Evolutionary conservation across 2,329 filamentous ascomycete species (phyloP).

Genomic region (Hirsutella rhossiliensis): DNA sequence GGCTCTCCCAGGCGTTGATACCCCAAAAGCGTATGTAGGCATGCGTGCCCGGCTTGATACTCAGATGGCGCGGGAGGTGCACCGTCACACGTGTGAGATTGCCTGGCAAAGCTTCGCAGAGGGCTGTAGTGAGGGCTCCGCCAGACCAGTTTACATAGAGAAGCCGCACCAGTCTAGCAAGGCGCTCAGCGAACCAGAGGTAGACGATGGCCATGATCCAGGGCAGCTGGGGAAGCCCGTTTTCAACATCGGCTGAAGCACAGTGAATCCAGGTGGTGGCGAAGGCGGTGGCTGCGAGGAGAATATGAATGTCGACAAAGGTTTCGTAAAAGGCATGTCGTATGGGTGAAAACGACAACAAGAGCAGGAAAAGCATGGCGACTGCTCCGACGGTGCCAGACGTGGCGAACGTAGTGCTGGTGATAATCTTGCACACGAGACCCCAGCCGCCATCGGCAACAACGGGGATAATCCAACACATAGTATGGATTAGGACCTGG

Average conservation of each 20-base stretch:
- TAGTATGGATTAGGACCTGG: constrained; percentile 55
- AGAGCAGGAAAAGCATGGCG: constrained; percentile 51
- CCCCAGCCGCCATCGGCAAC: constrained; percentile 50
- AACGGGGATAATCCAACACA: constrained; percentile 63
- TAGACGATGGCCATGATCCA: constrained; percentile 63
- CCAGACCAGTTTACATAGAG: constrained; percentile 54
- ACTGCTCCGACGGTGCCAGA: constrained; percentile 51
- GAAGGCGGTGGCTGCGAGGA: constrained; percentile 57
- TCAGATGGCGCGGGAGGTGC: constrained; percentile 52
- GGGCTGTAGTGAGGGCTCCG: constrained; percentile 48
- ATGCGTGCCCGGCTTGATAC: constrained; percentile 58
- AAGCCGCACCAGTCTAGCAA: constrained; percentile 49
- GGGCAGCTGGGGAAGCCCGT: constrained; percentile 51
- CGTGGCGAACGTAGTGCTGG: constrained; percentile 46
- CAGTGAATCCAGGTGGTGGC: constrained; percentile 70
- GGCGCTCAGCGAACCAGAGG: constrained; percentile 64
- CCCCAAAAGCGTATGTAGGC: constrained; percentile 60
- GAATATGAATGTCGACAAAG: constrained; percentile 77
- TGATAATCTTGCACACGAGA: constrained; percentile 28
- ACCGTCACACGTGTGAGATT: constrained; percentile 60
- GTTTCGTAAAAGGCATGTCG: constrained; percentile 95
- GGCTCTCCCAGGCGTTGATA: constrained; percentile 57
- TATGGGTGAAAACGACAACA: constrained; percentile 64
- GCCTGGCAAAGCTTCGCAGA: constrained; percentile 55
- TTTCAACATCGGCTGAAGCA: constrained; percentile 38